phyloP scores from a whole-genome alignment of 495 filamentous ascomycete genomes.

The Cairneyella variabilis region DNA sequence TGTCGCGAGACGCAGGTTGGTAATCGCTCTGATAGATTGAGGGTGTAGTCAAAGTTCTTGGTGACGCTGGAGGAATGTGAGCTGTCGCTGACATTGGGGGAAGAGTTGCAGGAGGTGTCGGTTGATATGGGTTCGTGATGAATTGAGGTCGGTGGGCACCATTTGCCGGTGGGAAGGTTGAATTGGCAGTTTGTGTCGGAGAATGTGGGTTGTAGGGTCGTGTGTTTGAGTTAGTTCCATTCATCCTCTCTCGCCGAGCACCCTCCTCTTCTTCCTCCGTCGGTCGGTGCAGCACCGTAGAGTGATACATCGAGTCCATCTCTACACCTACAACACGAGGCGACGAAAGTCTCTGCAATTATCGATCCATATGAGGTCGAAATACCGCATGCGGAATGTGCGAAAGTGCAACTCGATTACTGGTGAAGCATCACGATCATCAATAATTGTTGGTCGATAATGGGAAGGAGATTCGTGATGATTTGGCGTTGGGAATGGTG shows the following conservation, averaged over 20 bases:
- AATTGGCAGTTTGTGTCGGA: constrained; percentile 22
- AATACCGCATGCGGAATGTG: background rate
- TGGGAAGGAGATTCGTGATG: background rate
- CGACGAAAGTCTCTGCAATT: constrained; percentile 10
- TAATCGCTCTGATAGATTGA: constrained; percentile 20
- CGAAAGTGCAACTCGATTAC: constrained; percentile 7
- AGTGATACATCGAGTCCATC: constrained; percentile 26
- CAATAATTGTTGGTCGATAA: constrained; percentile 2
- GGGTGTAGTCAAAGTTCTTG: constrained; percentile 11
- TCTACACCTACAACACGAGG: constrained; percentile 14
- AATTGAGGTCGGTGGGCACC: constrained; percentile 22
- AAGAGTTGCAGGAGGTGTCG: constrained; percentile 17
- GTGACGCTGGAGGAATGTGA: constrained; percentile 26
- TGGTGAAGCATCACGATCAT: constrained; percentile 8
- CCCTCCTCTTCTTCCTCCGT: constrained; percentile 13
- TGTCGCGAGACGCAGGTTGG: constrained; percentile 35
- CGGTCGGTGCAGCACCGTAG: constrained; percentile 25
- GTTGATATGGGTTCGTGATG: constrained; percentile 24
- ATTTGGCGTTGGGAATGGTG: constrained; percentile 6
- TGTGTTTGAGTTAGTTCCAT: constrained; percentile 13
- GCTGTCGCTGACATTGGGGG: constrained; percentile 13
- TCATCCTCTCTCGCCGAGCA: constrained; percentile 19
- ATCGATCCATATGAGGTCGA: constrained; percentile 19
- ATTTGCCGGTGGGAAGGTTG: constrained; percentile 22
- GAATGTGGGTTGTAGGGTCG: constrained; percentile 21